Base-by-base conservation (phyloP, 331 rosid genomes). In the Cydonia oblonga region DNA sequence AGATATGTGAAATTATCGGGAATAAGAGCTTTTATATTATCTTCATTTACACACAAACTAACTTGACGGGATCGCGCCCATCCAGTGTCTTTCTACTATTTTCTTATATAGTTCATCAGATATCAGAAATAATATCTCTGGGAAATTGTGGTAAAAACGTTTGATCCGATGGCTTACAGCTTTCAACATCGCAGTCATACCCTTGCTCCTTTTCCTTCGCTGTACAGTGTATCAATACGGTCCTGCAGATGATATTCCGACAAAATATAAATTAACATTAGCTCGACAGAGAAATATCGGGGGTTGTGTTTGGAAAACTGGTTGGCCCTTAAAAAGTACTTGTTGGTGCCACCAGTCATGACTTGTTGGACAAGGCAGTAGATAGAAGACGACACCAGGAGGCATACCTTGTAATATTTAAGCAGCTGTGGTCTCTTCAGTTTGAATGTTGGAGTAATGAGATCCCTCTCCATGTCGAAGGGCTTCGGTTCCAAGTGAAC, bases 381-480 rank as follows among this genome's bases (percentile, higher is more conserved):
- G 42, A 38, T 38, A 28, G 22, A 53, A 52, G 22, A 14, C 14
- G 24, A 22, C 22, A 51, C 23, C 66, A 18, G 69, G 5, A n/a
- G 56, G 53, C 77, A 66, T 84, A 87, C 97, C 97, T 90, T 84
- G 74, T 90, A 92, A 76, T 78, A 72, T 72, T 92, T 92, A 60
- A 85, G 88, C 74, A 88, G 56, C 5, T 85, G 95, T 13, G 91
- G 91, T 80, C 97, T 90, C 78, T 92, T 92, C 80, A 92, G 79
- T 76, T 92, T 92, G 75, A 85, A 92, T 69, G 96, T 92, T 71
- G 97, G 97, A 65, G 97, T 90, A 71, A 85, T 58, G 42, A 90
- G 77, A 84, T 90, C 97, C 83, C 97, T 88, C 78, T 86, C 96
- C 77, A 92, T 84, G 83, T 85, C 95, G 65, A 92, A 90, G 30